Percentiles rank a stretch among this genome's conserved stretches.
These are phyloP conservation scores for Hymenoscyphus infarciens DNA, from an alignment of 2,329 filamentous ascomycete genomes.

Conservation along the genomic window DNA sequence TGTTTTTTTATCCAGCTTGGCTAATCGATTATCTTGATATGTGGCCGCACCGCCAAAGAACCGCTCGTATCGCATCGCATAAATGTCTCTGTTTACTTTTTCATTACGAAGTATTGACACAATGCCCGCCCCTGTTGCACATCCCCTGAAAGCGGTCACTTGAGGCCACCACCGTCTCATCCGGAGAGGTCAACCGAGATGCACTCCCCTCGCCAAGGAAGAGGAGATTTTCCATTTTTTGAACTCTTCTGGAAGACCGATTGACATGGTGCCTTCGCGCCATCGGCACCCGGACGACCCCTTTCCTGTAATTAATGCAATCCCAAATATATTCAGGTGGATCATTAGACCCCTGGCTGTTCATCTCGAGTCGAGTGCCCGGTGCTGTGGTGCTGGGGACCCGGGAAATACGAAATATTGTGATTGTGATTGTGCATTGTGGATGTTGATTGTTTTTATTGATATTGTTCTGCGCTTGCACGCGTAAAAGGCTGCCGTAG, in stretches of 20 bases:
- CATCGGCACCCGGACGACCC: neutral
- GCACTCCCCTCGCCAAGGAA: neutral
- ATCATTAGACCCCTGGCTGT: neutral
- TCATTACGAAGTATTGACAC: neutral
- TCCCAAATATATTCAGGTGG: slow-evolving; percentile 4
- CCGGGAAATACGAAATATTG: slow-evolving; percentile 3
- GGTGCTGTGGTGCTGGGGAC: neutral
- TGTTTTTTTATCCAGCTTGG: neutral
- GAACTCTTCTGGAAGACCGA: slow-evolving; percentile 1
- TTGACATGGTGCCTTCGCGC: neutral
- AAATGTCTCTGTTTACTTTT: slow-evolving; percentile 4
- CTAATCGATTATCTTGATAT: neutral
- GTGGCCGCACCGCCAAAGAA: neutral
- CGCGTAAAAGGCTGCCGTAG: neutral
- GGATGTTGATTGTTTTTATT: slow-evolving; percentile 5
- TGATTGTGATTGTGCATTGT: neutral
- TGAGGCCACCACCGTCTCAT: neutral
- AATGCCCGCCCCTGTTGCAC: neutral
- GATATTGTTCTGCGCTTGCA: neutral
- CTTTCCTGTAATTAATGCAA: neutral
- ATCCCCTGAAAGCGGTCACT: neutral
- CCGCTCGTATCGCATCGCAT: neutral
- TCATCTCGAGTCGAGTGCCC: slow-evolving; percentile 2
- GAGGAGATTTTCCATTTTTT: neutral
- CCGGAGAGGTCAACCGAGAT: slow-evolving; percentile 2